A percentile compares a stretch with the other conserved stretches of the same genome.
Evolutionary conservation across 345 rosid species (phyloP).

Genomic region (Gossypium arboreum): DNA sequence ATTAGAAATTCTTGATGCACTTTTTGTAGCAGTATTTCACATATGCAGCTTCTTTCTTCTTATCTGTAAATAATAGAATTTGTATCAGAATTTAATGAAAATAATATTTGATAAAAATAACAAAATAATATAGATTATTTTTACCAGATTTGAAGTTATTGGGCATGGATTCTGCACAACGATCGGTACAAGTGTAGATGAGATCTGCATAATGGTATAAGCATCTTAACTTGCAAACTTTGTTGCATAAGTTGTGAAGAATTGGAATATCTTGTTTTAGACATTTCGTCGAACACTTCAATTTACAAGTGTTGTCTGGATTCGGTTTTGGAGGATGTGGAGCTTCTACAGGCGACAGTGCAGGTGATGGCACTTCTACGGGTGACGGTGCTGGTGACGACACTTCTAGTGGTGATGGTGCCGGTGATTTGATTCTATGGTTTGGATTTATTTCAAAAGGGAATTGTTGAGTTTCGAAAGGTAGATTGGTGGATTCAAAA

Average conservation of each 20-base stretch:
- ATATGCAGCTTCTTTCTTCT: background rate
- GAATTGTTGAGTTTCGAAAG: background rate
- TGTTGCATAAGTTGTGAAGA: background rate
- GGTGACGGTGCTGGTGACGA: background rate
- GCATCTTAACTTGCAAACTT: background rate
- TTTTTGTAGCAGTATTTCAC: background rate
- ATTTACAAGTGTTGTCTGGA: background rate
- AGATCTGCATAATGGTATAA: background rate
- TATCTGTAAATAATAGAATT: background rate
- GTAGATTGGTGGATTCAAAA: background rate
- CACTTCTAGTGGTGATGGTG: background rate
- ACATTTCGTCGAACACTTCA: background rate
- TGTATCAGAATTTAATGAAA: background rate
- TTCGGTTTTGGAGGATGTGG: background rate
- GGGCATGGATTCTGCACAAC: slow-evolving; percentile 6
- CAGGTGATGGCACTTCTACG: background rate
- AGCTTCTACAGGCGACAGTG: background rate
- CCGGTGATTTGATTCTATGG: background rate
- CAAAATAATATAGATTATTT: background rate
- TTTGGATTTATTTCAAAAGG: background rate
- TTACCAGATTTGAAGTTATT: slow-evolving; percentile 2
- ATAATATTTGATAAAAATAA: background rate
- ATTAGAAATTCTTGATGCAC: background rate
- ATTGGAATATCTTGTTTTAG: background rate
- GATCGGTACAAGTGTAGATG: background rate